Evolutionary conservation across 2,329 filamentous ascomycete genomes (phyloP), one percentile per base, ranked within the genome.

Genomic region (Fonsecaea erecta): DNA sequence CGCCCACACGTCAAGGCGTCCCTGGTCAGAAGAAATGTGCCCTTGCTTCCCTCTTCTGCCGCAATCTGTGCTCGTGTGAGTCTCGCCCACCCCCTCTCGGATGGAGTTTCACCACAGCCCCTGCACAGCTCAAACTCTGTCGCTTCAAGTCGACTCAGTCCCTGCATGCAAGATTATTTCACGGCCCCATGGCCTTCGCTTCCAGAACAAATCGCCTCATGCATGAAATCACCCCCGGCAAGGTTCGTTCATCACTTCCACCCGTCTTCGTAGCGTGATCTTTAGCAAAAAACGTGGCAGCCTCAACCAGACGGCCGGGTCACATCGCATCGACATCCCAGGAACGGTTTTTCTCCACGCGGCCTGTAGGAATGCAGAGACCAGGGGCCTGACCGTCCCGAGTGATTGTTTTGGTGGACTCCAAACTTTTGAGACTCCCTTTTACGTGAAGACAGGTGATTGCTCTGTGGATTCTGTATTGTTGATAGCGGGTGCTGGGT

Each of bases 151-250:
- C 46, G 18, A 48, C 43, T 48, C 43, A 48, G 43, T 12, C 28
- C 28, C 18, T 35, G 57, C 18, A 35, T 12, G 24, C 14, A 32
- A 16, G 24, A 48, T 52, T 34, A 16, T n/a, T 21, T 32, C 16
- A 7, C 18, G 11, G 37, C 32, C 32, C 51, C 40, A 18, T 34
- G 4, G n/a, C 46, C 40, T 28, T 57, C 40, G 60, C 56, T 37
- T 63, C 24, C 48, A 43, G 52, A 55, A 60, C 65, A 52, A 67
- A 64, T 64, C 65, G 65, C 65, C 54, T 64, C n/a, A 9, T 65
- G 63, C 63, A 65, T 62, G 24, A 52, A 8, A 24, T 8, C 3
- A 54, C 32, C 21, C 48, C 52, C 21, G 28, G 18, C 57, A 58
- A 64, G 60, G 52, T 28, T 63, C 61, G 32, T 52, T 12, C 26